Evolutionary conservation across 1,284 basidiomycete species (phyloP).

Genomic region (Tylopilus sp.): DNA sequence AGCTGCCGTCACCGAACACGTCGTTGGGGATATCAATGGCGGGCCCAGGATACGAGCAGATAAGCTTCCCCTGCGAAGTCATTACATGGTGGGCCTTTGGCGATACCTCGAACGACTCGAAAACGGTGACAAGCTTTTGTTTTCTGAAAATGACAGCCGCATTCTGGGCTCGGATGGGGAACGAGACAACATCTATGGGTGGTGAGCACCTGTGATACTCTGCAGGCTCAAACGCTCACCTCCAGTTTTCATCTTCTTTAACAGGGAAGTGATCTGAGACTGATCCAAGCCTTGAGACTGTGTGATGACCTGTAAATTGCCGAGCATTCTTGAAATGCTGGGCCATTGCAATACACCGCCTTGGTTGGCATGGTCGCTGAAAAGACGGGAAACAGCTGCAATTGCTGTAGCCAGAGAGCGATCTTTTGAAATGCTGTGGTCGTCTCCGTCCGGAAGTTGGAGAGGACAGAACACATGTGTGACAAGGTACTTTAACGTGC

Average conservation of each 20-base stretch:
- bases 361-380: conserved; percentile 3
- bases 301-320: neutral
- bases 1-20: conserved; percentile 28
- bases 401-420: conserved; percentile 7
- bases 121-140: conserved; percentile 19
- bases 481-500: conserved; percentile 21
- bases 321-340: conserved; percentile 12
- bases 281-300: neutral
- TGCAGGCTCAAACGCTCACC: conserved; percentile 2
- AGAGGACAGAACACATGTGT: conserved; percentile 34
- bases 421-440: conserved; percentile 19
- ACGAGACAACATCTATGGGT: conserved; percentile 33
- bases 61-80: conserved; percentile 42
- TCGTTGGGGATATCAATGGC: conserved; percentile 36
- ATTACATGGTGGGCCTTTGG: conserved; percentile 22
- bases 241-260: conserved; percentile 15
- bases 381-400: conserved; percentile 9
- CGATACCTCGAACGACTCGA: conserved; percentile 49
- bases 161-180: conserved; percentile 49
- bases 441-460: conserved; percentile 26
- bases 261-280: conserved; percentile 1
- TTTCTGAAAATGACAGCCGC: conserved; percentile 46
- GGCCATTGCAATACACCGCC: conserved; percentile 9
- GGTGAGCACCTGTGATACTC: conserved; percentile 6
- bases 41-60: conserved; percentile 47